Conservation (phyloP, 139 green algal species). For the Auxenochlorella protothecoides region DNA sequence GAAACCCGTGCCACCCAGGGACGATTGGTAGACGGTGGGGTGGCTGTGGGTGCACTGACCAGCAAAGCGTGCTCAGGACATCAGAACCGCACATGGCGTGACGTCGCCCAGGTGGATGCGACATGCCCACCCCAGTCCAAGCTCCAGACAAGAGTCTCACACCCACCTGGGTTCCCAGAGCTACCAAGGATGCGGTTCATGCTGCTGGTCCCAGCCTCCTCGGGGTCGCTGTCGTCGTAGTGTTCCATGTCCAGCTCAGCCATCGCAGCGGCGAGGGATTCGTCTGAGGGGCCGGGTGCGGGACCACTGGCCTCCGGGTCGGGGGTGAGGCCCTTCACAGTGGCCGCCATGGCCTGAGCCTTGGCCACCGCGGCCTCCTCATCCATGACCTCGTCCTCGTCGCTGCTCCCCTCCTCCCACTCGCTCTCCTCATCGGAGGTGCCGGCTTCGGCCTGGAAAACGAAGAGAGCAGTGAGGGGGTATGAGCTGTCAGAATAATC, state of each 20-base stretch:
- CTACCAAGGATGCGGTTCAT: slow-evolving; percentile 15
- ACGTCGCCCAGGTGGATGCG: slow-evolving; percentile 5
- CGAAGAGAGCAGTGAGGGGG: too few species aligned
- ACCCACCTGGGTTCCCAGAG: slow-evolving; percentile 8
- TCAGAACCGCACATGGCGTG: background rate
- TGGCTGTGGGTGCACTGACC: too few species aligned
- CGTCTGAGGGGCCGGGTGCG: background rate
- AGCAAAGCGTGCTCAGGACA: too few species aligned
- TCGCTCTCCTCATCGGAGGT: slow-evolving; percentile 8
- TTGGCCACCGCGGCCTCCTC: slow-evolving; percentile 23
- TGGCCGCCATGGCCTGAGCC: slow-evolving; percentile 12
- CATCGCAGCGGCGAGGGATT: slow-evolving; percentile 38
- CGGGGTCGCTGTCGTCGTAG: slow-evolving; percentile 75
- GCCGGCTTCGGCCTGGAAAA: background rate
- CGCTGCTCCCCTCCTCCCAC: background rate
- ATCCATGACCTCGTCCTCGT: slow-evolving; percentile 14
- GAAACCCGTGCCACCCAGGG: too few species aligned
- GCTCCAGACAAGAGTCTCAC: too few species aligned
- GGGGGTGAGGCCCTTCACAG: background rate
- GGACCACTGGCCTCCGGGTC: background rate
- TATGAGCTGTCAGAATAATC: background rate
- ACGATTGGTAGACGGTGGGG: too few species aligned
- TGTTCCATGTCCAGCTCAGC: slow-evolving; percentile 93
- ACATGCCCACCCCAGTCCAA: too few species aligned
- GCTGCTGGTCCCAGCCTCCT: slow-evolving; percentile 14